Percentiles rank a stretch among this genome's conserved stretches.
phyloP scores from a whole-genome alignment of 2,329 filamentous ascomycete species.

The Arthrobotrys conoides region DNA sequence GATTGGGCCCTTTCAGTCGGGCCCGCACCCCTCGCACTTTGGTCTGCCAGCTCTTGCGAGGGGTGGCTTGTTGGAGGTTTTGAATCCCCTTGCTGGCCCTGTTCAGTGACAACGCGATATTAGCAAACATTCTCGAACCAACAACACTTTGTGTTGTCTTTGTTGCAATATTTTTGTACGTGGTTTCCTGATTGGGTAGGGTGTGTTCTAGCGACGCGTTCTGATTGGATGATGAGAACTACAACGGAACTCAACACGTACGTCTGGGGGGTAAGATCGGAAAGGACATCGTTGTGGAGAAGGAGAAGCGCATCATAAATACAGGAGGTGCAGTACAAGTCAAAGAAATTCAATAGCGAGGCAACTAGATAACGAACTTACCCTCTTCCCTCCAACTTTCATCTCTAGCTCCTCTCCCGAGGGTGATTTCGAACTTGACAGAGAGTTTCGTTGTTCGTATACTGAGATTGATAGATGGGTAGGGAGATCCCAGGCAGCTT shows the following conservation, averaged over 20 bases:
- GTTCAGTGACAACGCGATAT: not conserved
- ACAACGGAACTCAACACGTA: constrained; percentile 17
- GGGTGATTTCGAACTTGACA: constrained; percentile 24
- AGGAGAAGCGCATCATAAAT: too few relatives aligned
- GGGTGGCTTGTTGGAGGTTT: not conserved
- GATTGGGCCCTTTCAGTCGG: constrained; percentile 28
- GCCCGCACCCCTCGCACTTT: constrained; percentile 30
- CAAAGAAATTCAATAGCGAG: not conserved
- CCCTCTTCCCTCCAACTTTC: not conserved
- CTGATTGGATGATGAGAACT: constrained; percentile 35
- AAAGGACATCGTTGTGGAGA: not conserved
- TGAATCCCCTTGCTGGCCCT: not conserved
- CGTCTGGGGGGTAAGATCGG: not conserved
- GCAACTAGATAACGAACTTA: not conserved
- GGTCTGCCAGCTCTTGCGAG: constrained; percentile 31
- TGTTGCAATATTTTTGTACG: constrained; percentile 30
- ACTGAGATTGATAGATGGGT: too few relatives aligned
- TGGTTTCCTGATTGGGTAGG: constrained; percentile 37
- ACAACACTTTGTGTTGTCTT: constrained; percentile 54
- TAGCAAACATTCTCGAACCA: not conserved
- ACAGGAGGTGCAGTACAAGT: not conserved
- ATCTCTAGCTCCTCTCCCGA: not conserved
- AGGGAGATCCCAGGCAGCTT: too few relatives aligned
- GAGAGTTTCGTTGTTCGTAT: constrained; percentile 1
- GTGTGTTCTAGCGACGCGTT: not conserved